Evolutionary conservation across 768 basidiomycete species (phyloP), one percentile per base, ranked within the genome.

Genomic region (Naganishia randhawae): DNA sequence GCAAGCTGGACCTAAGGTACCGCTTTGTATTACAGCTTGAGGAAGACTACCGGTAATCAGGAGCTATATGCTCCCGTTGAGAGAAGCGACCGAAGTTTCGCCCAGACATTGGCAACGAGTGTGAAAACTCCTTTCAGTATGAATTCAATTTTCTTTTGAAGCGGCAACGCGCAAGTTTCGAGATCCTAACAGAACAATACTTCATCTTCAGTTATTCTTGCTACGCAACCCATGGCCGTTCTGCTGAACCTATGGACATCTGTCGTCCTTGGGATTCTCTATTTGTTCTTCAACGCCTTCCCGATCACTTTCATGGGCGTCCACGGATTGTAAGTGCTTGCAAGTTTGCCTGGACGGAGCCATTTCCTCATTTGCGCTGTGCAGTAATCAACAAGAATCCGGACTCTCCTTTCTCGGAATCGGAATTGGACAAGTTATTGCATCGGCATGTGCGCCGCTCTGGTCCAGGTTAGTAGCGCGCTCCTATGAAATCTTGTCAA

Each of bases 221-320:
- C 85, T 0, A 84, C 82, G 55, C 89, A 93, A 71, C 83, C 84
- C n/a, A 92, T 91, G 89, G 87, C 88, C 0, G 82, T 91, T 4
- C 78, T 88, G 5, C 81, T 92, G 10, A 84, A 90, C 75, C 76
- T 84, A 16, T 91, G 90, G 90, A 88, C 76, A 2, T 83, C 82
- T 3, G 66, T 82, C 19, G 55, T 83, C 57, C 79, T 85, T 11
- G 83, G 82, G 3, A 82, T 83, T 53, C 77, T 85, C 3, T 84
- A 84, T 74, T 80, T 86, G 25, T 79, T 82, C 39, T 84, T 82
- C 70, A 88, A 89, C 81, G 87, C 85, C 0, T 72, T 86, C 79
- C 82, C 88, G 0, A 80, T 85, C 67, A 84, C 85, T 66, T 85
- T 85, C 71, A 75, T 77, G 45, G 73, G 71, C 71, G 45, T 82